Evolutionary conservation across 148 eudicot genomes (phyloP).

Genomic region (Vaccinium macrocarpon): DNA sequence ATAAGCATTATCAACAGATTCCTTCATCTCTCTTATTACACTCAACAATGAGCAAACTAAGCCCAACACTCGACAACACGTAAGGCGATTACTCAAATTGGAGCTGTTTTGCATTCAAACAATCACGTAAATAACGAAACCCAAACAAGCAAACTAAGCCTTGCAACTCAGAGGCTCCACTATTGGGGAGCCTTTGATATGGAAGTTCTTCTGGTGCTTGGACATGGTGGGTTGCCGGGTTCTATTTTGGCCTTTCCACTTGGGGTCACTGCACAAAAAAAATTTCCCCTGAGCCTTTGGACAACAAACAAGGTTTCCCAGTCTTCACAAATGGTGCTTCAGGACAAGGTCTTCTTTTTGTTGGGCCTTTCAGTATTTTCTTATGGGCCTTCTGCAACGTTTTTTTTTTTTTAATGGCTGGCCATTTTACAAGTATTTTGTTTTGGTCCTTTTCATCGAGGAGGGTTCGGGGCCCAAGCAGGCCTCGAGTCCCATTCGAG

Average conservation of each 20-base stretch:
- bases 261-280: not conserved
- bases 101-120: not conserved
- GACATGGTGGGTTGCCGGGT: not conserved
- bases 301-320: not conserved
- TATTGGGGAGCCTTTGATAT: not conserved
- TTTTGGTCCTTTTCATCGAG: not conserved
- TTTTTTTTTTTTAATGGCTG: not conserved
- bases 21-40: not conserved
- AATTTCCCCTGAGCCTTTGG: not conserved
- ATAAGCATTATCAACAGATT: not conserved
- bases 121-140: not conserved
- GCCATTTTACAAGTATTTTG: not conserved
- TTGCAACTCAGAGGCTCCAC: not conserved
- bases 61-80: not conserved
- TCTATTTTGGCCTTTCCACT: not conserved
- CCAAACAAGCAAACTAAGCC: not conserved
- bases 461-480: not conserved
- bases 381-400: not conserved
- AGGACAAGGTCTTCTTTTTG: conserved; percentile 1
- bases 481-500: not conserved
- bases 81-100: not conserved
- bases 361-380: not conserved
- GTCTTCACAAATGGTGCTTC: not conserved
- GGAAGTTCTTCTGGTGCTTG: not conserved
- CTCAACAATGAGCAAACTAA: too few species aligned